These are phyloP conservation scores for Daldinia sp. DNA, from an alignment of 2,329 filamentous ascomycete genomes.

Conservation along the genomic window DNA sequence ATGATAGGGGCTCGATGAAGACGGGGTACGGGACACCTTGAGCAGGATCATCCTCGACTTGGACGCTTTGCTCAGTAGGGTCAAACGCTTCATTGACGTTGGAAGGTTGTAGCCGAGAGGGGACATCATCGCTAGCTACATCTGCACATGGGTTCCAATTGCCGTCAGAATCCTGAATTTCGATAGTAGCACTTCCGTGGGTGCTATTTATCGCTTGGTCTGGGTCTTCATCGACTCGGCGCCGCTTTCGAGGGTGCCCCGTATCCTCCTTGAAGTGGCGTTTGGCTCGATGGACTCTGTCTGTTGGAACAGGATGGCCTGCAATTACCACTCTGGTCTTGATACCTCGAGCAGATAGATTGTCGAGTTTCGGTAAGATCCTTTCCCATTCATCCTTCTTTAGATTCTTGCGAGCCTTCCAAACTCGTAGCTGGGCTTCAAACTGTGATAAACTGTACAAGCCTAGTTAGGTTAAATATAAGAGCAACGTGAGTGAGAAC, in stretches of 20 bases:
- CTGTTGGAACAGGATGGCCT: slow-evolving; percentile 5
- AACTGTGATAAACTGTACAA: slow-evolving; percentile 14
- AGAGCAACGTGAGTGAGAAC: background rate
- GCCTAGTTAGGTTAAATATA: background rate
- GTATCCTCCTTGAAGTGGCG: background rate
- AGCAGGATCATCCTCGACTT: background rate
- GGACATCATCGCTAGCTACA: background rate
- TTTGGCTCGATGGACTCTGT: slow-evolving; percentile 13
- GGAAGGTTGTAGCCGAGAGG: background rate
- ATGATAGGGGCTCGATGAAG: background rate
- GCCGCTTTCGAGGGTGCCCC: background rate
- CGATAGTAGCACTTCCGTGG: background rate
- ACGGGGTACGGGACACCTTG: background rate
- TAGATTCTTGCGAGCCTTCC: slow-evolving; percentile 23
- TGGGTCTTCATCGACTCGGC: background rate
- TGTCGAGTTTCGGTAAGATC: slow-evolving; percentile 12
- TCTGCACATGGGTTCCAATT: background rate
- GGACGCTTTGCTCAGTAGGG: background rate
- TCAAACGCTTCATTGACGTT: background rate
- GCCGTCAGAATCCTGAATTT: background rate
- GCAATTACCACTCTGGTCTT: slow-evolving; percentile 8
- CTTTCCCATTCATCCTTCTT: slow-evolving; percentile 10
- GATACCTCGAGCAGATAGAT: background rate
- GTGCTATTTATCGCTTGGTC: no score
- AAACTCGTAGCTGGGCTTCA: slow-evolving; percentile 21